Base-by-base conservation (phyloP, 2,329 filamentous ascomycete genomes). In the Neopestalotiopsis rosae region DNA sequence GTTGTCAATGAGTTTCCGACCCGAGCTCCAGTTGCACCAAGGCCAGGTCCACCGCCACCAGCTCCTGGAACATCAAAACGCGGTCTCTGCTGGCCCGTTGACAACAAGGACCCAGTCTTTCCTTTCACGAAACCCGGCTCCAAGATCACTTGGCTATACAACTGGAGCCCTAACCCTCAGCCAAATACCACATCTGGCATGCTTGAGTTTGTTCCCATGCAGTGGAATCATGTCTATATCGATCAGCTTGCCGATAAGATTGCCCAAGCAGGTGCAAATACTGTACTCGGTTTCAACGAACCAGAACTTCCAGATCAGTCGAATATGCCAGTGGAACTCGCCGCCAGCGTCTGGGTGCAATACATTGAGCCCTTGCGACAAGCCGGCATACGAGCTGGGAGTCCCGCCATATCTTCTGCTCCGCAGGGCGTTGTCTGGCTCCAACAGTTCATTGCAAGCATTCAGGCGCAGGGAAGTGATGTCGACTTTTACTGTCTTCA, bases 101-200 rank as follows among this genome's bases (percentile, higher is more conserved):
- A 62, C n/a, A 62, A 62, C 17, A 40, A 38, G 13, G 30, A 38
- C 4, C 34, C 59, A n/a, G 59, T 62, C 59, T 34, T 40, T 7
- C 20, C 30, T 42, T 62, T 62, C 32, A 62, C 59, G 10, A 62
- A 40, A 40, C 59, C 59, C 1, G 59, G 59, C 3, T 34, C 59
- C 32, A 62, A 62, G 59, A 40, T 62, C n/a, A 62, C 14, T 20
- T 62, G 59, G 59, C 59, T 62, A 5, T 62, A 62, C 59, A 62
- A 62, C n/a, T 62, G 59, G 59, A 62, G 59, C 32, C 59, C 59
- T 3, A 40, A 40, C 3, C 34, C 59, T 17, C 32, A 34, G 59
- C 59, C 59, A 5, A 62, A 62, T 3, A 40, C 59, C 28, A 62
- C 28, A 9, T 62, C 59, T 6, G 59, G 59, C 59, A 20, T 62